Percentiles rank a stretch among this genome's conserved stretches.
Evolutionary conservation across 768 basidiomycete genomes (phyloP).

Genomic region (Inosperma sp.): DNA sequence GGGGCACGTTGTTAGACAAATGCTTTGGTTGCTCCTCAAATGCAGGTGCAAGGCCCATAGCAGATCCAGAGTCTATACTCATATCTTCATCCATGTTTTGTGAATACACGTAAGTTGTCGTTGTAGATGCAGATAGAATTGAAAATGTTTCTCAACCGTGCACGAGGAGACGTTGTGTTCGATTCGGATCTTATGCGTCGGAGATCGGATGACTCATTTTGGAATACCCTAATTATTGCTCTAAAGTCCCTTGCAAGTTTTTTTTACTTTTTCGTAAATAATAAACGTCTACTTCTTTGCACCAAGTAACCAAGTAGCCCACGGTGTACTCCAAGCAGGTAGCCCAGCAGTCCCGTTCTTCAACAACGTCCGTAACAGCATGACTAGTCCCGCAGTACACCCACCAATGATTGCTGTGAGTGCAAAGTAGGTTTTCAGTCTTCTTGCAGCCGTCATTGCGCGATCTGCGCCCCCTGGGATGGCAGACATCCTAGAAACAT

Average conservation of each 20-base stretch:
- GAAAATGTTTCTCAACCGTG: constrained; percentile 6
- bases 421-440: constrained; percentile 67
- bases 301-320: constrained; percentile 66
- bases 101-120: background rate
- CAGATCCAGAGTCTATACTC: constrained; percentile 49
- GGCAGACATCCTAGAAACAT: constrained; percentile 44
- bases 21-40: constrained; percentile 34
- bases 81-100: constrained; percentile 77
- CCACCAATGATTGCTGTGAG: constrained; percentile 72
- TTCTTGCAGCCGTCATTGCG: constrained; percentile 62
- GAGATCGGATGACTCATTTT: constrained; percentile 28
- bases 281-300: constrained; percentile 39
- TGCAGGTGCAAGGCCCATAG: constrained; percentile 31
- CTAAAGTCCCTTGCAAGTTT: background rate
- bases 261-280: constrained; percentile 1
- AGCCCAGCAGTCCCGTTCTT: constrained; percentile 53
- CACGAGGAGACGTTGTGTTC: constrained; percentile 25
- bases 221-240: background rate
- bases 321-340: constrained; percentile 53
- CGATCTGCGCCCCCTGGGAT: constrained; percentile 85
- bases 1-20: constrained; percentile 30
- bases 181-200: constrained; percentile 47
- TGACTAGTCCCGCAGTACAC: constrained; percentile 63
- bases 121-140: background rate
- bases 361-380: constrained; percentile 65